Conservation (phyloP, 2,329 filamentous ascomycete species). For the Ascochyta clinopodiicola region DNA sequence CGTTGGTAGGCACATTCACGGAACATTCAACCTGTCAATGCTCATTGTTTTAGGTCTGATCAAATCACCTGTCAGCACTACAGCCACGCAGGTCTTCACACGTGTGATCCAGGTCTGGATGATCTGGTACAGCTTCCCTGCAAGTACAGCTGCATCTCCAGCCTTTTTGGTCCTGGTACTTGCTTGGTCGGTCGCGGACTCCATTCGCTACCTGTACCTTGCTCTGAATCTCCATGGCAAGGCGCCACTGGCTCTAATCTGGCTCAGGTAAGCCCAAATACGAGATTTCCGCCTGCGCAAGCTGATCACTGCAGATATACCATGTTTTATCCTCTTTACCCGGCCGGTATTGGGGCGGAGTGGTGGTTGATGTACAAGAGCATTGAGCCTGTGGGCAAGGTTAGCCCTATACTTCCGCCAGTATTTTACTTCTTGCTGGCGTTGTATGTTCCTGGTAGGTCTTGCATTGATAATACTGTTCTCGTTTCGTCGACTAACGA, state of each 20-base stretch:
- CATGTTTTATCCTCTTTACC: slow-evolving; percentile 37
- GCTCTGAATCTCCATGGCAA: slow-evolving; percentile 28
- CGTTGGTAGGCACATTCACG: slow-evolving; percentile 12
- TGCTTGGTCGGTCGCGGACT: slow-evolving; percentile 34
- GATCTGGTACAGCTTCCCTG: slow-evolving; percentile 33
- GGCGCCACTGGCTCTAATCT: slow-evolving; percentile 20
- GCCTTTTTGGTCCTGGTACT: slow-evolving; percentile 29
- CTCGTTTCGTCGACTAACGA: no score
- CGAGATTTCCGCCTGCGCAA: rapidly evolving
- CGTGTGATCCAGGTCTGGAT: slow-evolving; percentile 40
- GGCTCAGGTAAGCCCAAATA: slow-evolving; percentile 25
- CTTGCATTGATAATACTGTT: neutral
- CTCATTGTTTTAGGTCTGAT: slow-evolving; percentile 21
- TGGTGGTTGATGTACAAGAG: slow-evolving; percentile 35
- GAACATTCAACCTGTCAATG: neutral
- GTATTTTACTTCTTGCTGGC: slow-evolving; percentile 31
- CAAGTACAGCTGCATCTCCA: slow-evolving; percentile 20
- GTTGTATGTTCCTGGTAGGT: slow-evolving; percentile 34
- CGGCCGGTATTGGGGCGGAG: slow-evolving; percentile 34
- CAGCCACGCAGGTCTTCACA: slow-evolving; percentile 30
- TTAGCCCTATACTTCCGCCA: slow-evolving; percentile 20
- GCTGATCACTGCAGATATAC: slow-evolving; percentile 6
- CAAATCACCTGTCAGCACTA: slow-evolving; percentile 33
- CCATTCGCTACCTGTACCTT: slow-evolving; percentile 31
- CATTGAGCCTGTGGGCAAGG: slow-evolving; percentile 17